Base-by-base conservation (phyloP, 495 filamentous ascomycete genomes). In the Aspergillus baeticus region DNA sequence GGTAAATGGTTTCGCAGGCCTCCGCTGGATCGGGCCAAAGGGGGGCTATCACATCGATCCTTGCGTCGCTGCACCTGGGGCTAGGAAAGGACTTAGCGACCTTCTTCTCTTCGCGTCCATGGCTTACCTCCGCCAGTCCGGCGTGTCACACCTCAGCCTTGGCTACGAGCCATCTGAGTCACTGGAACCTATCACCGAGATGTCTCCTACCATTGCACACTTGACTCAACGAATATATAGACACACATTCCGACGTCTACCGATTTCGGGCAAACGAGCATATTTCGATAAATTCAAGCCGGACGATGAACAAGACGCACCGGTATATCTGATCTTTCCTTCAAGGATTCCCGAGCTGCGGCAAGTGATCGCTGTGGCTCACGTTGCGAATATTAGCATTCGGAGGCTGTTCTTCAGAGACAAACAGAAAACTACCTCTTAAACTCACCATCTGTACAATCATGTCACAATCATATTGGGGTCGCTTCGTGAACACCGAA, bases 11-110 rank as follows among this genome's bases (percentile, higher is more conserved):
- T 75, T 78, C 38, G 74, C 74, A 0, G 75, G 69, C 0, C 62
- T 78, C 0, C 71, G 75, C 5, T 62, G 57, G 2, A 59, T 78
- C 6, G 70, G 71, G 15, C 61, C 64, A 5, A 56, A 63, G 10
- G 54, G 63, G 2, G 75, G 74, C 20, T 78, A 76, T 44, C 74
- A 78, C 37, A 43, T 78, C 33, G 75, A 78, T 29, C 75, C 75
- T 0, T 78, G 67, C 55, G 69, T 78, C 39, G 71, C 72, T 0
- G 61, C 67, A 2, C 70, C 72, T 5, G 60, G 63, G 2, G 62
- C 70, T 0, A 7, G n/a, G 29, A 70, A 69, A 44, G 74, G 74
- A 10, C 68, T 76, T 18, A 72, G 65, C 29, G 75, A 77, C 34
- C 48, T 78, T 7, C 60, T 78, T 0, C 57, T 70, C 14, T 70